Percentiles rank a stretch among this genome's conserved stretches.
phyloP scores from a whole-genome alignment of 352 stramenopile species.

The Halophytophthora polymorphica region DNA sequence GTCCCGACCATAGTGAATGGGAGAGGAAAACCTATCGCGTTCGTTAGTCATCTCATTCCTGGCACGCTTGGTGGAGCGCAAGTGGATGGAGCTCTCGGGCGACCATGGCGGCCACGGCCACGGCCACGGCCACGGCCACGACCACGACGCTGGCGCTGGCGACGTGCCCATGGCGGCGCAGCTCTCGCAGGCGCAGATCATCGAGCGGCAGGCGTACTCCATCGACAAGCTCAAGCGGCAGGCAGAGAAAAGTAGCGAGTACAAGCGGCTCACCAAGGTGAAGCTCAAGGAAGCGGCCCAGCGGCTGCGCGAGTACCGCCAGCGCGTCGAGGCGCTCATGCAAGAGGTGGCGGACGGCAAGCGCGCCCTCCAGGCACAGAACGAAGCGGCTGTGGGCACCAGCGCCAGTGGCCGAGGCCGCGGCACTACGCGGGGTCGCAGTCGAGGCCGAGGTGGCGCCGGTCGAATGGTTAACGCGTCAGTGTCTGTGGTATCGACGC shows the following conservation, averaged over 20 bases:
- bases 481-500: not conserved
- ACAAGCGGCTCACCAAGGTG: slow-evolving; percentile 54
- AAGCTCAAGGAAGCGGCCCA: slow-evolving; percentile 67
- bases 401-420: not conserved
- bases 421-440: no score
- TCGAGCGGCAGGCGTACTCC: slow-evolving; percentile 54
- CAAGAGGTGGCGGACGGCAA: slow-evolving; percentile 22
- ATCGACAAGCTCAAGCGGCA: slow-evolving; percentile 50
- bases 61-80: no score
- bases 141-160: not conserved
- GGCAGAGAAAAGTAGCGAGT: slow-evolving; percentile 34
- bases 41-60: no score
- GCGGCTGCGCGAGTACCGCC: slow-evolving; percentile 56
- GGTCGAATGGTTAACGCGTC: not conserved
- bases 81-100: no score
- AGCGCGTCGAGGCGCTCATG: slow-evolving; percentile 51
- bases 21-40: no score
- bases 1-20: no score
- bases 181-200: slow-evolving; percentile 70
- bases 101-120: not conserved
- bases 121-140: not conserved
- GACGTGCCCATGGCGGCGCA: slow-evolving; percentile 26
- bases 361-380: slow-evolving; percentile 9
- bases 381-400: slow-evolving; percentile 3
- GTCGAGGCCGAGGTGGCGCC: no score